phyloP scores from a whole-genome alignment of 768 basidiomycete genomes.

The Tephrocybe sp. region DNA sequence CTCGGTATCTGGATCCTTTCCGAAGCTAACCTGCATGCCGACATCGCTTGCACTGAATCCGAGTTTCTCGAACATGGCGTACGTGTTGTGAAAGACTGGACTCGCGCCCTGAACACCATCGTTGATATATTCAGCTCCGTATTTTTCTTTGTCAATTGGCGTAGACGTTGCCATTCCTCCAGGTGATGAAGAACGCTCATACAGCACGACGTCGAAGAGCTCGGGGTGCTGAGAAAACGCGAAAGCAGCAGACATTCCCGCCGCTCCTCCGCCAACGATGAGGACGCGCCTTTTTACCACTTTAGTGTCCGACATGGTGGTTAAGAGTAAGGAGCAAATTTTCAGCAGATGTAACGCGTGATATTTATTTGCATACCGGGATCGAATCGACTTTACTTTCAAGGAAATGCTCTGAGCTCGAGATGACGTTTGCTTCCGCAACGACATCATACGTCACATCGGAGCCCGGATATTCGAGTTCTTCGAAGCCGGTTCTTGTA shows the following conservation, averaged over 20 bases:
- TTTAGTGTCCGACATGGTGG: conserved; percentile 6
- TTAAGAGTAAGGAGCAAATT: not conserved
- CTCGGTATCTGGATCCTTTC: conserved; percentile 25
- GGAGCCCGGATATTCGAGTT: conserved; percentile 4
- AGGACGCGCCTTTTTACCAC: conserved; percentile 26
- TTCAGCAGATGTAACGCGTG: no score
- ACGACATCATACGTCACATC: conserved; percentile 10
- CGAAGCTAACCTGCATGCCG: conserved; percentile 33
- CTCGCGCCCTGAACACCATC: conserved; percentile 34
- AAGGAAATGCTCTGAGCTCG: not conserved
- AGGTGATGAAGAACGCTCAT: conserved; percentile 25
- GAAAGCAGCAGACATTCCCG: conserved; percentile 32
- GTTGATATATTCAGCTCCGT: conserved; percentile 31
- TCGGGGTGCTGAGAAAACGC: conserved; percentile 30
- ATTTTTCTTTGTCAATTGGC: conserved; percentile 22
- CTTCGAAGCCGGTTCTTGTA: no score
- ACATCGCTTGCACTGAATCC: conserved; percentile 29
- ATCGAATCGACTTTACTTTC: conserved; percentile 6
- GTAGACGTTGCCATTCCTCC: conserved; percentile 33
- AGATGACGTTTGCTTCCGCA: not conserved
- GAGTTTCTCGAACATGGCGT: conserved; percentile 29
- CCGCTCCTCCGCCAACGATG: conserved; percentile 30
- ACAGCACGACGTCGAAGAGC: conserved; percentile 26
- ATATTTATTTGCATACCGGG: not conserved
- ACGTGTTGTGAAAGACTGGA: conserved; percentile 30